Base-by-base conservation (phyloP, 1,284 basidiomycete genomes). In the Cryptococcus hybrid region DNA sequence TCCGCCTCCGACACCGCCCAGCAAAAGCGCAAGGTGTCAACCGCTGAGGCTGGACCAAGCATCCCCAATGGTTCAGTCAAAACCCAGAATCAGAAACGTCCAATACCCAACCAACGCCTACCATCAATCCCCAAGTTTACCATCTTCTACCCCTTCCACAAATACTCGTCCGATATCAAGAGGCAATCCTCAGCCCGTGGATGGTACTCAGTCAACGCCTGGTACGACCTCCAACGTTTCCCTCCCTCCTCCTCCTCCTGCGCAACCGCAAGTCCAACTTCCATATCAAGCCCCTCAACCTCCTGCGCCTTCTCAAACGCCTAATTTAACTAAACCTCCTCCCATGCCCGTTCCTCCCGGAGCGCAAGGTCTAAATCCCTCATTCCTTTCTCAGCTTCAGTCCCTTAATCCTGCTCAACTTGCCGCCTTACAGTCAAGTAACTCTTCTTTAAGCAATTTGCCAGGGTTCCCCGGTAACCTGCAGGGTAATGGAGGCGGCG, bases 21-120 rank as follows among this genome's bases (percentile, higher is more conserved):
- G 24, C 9, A 59, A 50, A 56, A 46, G 38, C 34, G 46, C 34
- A 55, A 55, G 24, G 13, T 49, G n/a, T 55, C 54, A 13, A 36
- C 12, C 8, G 35, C n/a, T 7, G 51, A 45, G 18, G 18, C 42
- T 42, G 11, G 40, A 42, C 40, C 40, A 42, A 42, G 15, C 5
- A 42, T 12, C 40, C 11, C 40, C 40, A 42, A 12, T 42, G 11
- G 40, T 5, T 12, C 40, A 42, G 40, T 30, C 30, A 30, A 30
- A 30, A 30, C 30, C 30, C 30, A 30, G 30, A 30, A 30, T 30
- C 30, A 30, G 30, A 30, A 30, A 30, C 30, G 30, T 30, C 30
- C 4, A 42, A 42, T 42, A 5, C 40, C 15, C 40, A 11, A 42
- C 15, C 40, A 11, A 42, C 15, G 15, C 40, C 40, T 12, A 42